Conservation (phyloP, 768 basidiomycete species). For the Neoboletus subvelutipes region DNA sequence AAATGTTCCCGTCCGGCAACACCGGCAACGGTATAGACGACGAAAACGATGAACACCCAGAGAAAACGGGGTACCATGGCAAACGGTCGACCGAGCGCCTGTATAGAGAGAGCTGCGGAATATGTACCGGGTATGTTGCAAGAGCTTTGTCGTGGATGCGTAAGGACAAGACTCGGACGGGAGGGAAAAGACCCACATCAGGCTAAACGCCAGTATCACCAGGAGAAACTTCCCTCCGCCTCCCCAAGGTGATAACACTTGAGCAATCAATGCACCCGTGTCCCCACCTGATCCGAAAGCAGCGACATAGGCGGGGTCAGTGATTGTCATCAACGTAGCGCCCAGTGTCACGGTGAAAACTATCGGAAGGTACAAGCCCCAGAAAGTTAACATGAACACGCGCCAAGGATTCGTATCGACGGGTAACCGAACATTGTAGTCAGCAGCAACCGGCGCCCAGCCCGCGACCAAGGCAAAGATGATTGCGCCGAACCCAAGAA, state of each 20-base stretch:
- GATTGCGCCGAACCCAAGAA: constrained; percentile 53
- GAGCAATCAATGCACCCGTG: constrained; percentile 44
- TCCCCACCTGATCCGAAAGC: constrained; percentile 40
- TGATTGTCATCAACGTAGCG: constrained; percentile 44
- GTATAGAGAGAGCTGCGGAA: constrained; percentile 47
- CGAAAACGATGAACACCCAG: constrained; percentile 44
- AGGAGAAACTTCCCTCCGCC: constrained; percentile 43
- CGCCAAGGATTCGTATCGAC: constrained; percentile 40
- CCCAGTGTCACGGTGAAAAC: constrained; percentile 38
- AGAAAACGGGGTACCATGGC: constrained; percentile 44
- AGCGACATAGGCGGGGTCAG: constrained; percentile 36
- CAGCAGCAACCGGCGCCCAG: constrained; percentile 54
- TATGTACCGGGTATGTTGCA: constrained; percentile 47
- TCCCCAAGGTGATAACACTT: constrained; percentile 45
- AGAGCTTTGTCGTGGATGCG: constrained; percentile 20
- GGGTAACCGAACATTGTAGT: constrained; percentile 53
- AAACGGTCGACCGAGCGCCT: constrained; percentile 44
- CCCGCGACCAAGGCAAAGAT: constrained; percentile 49
- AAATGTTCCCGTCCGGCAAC: constrained; percentile 47
- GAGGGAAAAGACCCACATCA: constrained; percentile 33
- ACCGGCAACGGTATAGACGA: constrained; percentile 40
- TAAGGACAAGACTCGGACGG: not conserved
- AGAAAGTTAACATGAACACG: constrained; percentile 50
- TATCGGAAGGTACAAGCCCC: constrained; percentile 50
- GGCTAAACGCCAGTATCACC: constrained; percentile 43